Evolutionary conservation across 306 rosid genomes (phyloP).

Genomic region (Senna siamea): DNA sequence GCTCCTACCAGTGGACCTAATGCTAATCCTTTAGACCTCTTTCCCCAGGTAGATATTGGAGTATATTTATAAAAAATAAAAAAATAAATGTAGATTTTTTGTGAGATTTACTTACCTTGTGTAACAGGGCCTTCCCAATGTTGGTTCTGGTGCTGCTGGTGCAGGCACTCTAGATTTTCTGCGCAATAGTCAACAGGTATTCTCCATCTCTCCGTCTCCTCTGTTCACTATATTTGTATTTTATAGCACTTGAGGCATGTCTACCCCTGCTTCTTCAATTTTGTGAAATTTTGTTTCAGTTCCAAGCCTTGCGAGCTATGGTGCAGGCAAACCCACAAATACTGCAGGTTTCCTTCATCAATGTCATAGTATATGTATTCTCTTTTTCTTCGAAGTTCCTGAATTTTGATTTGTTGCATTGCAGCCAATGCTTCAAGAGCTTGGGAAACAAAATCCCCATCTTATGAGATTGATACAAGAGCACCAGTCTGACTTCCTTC

Average conservation of each 20-base stretch:
- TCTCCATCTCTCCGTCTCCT: neutral
- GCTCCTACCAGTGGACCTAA: constrained; percentile 72
- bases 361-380: neutral
- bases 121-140: constrained; percentile 71
- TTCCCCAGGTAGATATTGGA: constrained; percentile 68
- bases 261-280: constrained; percentile 9
- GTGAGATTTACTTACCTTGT: constrained; percentile 31
- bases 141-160: constrained; percentile 62
- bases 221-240: neutral
- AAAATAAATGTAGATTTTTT: neutral
- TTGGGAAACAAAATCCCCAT: constrained; percentile 88
- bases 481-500: constrained; percentile 79
- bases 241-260: constrained; percentile 1
- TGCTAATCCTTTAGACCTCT: constrained; percentile 79
- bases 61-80: neutral
- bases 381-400: neutral
- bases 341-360: constrained; percentile 62
- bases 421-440: constrained; percentile 92
- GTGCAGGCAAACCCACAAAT: constrained; percentile 93
- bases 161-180: constrained; percentile 73
- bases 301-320: constrained; percentile 83
- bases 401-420: constrained; percentile 24
- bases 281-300: constrained; percentile 45
- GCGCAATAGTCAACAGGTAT: constrained; percentile 81
- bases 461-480: constrained; percentile 76